These are phyloP conservation scores for Mycena chlorophos DNA, from an alignment of 768 basidiomycete genomes.

Conservation along the genomic window DNA sequence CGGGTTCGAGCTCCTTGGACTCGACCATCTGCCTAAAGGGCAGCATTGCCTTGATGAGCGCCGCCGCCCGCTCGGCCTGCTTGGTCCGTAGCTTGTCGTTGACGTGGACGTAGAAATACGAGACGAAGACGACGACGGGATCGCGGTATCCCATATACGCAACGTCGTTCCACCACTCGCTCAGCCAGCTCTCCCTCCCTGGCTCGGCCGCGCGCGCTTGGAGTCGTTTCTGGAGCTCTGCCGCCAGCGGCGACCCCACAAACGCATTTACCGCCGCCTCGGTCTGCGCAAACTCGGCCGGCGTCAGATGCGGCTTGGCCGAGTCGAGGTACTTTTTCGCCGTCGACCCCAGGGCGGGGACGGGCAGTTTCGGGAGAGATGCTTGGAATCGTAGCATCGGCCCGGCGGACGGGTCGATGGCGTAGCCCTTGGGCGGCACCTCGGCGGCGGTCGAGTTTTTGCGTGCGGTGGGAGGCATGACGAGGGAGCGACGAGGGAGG, in stretches of 20 bases:
- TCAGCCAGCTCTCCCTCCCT: conserved; percentile 76
- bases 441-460: conserved; percentile 27
- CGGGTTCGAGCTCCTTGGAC: conserved; percentile 83
- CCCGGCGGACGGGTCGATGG: conserved; percentile 54
- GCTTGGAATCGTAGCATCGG: conserved; percentile 76
- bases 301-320: conserved; percentile 73
- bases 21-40: conserved; percentile 84
- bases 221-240: conserved; percentile 76
- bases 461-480: conserved; percentile 11
- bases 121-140: conserved; percentile 87
- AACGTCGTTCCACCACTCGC: conserved; percentile 96
- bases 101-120: conserved; percentile 92
- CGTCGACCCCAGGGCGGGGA: conserved; percentile 82
- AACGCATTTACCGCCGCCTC: conserved; percentile 64
- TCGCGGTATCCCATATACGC: conserved; percentile 90
- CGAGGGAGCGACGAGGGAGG: conserved; percentile 13
- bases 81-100: conserved; percentile 56
- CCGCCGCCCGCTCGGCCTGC: conserved; percentile 75
- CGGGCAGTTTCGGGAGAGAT: conserved; percentile 75
- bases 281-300: conserved; percentile 61
- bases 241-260: conserved; percentile 63
- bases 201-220: conserved; percentile 69
- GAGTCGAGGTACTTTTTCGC: conserved; percentile 86
- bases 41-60: conserved; percentile 80
- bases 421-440: conserved; percentile 45